Base-by-base conservation (phyloP, 495 filamentous ascomycete species). In the Penicillium canescens region DNA sequence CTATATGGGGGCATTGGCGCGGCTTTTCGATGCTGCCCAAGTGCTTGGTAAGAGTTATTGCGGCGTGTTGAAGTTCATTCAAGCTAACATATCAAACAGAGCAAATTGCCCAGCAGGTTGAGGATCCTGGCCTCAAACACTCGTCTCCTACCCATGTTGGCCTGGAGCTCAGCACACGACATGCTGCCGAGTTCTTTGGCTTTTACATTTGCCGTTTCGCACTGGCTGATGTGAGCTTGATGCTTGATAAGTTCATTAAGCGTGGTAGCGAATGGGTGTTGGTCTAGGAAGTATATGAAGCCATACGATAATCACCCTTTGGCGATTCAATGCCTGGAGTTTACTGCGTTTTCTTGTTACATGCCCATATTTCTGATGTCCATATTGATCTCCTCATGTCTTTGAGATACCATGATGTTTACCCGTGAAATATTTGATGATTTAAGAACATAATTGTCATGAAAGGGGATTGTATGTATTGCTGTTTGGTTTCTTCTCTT, bases 231-330 rank as follows among this genome's bases (percentile, higher is more conserved):
- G 74, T 98, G 54, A 79, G 84, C 37, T 63, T 96, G 67, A 81
- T 98, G 76, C 78, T 98, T 64, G 94, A 98, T 70, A 98, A 98
- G 70, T 98, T 93, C 64, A 85, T 98, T 66, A 98, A 98, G 78
- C 82, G 93, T 54, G 91, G 93, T 33, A 95, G 85, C 59, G 93
- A 98, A 74, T 98, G 92, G 93, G 94, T 95, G 42, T 75, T 96
- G 56, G 79, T 78, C 24, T 75, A 62, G 36, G 24, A 21, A 34
- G 16, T 47, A 46, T 45, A 53, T 41, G 43, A 46, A 50, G 40
- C 45, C 34, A 56, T 51, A 51, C 47, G 54, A 56, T 37, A 43
- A 37, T 34, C 39, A 40, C 40, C 16, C 55, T 14, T 43, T 34
- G 43, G 28, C 45, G 40, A 16, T 33, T 28, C 14, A 23, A 35